Conservation (phyloP, 129 eudicot species). For the Mikania micrantha region DNA sequence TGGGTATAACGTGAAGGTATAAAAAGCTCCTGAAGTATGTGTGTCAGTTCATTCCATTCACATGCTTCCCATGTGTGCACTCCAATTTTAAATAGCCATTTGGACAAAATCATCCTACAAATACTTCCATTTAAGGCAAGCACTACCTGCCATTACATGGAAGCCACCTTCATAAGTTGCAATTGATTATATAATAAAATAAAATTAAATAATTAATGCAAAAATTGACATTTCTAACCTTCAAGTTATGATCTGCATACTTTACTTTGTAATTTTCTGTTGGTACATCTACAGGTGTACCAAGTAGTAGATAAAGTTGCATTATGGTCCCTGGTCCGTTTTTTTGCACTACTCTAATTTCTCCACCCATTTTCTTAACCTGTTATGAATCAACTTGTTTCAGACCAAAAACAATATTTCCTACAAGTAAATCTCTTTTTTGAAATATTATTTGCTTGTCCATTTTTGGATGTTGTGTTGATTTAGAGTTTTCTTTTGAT, state of each 20-base stretch:
- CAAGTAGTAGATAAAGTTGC: conserved; percentile 62
- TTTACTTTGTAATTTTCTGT: conserved; percentile 41
- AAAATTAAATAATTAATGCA: background rate
- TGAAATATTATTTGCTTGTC: background rate
- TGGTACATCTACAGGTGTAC: conserved; percentile 43
- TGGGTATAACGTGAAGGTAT: conserved; percentile 29
- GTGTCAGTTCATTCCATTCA: conserved; percentile 89
- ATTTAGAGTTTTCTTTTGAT: background rate
- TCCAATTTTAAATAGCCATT: conserved; percentile 61
- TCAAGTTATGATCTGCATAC: conserved; percentile 44
- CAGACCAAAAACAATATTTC: background rate
- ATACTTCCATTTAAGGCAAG: conserved; percentile 75
- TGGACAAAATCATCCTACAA: conserved; percentile 54
- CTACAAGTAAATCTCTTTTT: background rate
- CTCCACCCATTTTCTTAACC: conserved; percentile 37
- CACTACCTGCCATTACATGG: conserved; percentile 53
- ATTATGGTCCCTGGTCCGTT: conserved; percentile 89
- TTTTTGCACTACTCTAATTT: conserved; percentile 68
- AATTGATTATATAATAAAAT: background rate
- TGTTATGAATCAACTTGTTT: background rate
- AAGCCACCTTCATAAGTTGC: background rate
- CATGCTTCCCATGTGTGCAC: conserved; percentile 56
- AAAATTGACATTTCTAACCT: conserved; percentile 33
- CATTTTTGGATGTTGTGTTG: background rate
- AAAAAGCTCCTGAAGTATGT: conserved; percentile 54